phyloP scores from a whole-genome alignment of 257 asterid genomes.

The Craterostigma plantagineum region DNA sequence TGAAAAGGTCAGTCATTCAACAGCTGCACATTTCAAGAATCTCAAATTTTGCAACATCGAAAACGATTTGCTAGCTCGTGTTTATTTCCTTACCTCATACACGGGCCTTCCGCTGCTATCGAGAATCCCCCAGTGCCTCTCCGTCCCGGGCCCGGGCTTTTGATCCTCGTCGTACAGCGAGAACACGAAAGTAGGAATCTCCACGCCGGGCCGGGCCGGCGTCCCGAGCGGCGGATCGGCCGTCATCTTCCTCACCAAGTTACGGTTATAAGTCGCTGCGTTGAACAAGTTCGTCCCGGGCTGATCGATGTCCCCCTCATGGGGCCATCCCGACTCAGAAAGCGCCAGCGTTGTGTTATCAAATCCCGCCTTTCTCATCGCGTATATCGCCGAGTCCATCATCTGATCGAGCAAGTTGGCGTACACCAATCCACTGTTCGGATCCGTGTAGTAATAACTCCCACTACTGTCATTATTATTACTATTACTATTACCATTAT shows the following conservation, averaged over 20 bases:
- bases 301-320: slow-evolving; percentile 53
- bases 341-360: slow-evolving; percentile 18
- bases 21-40: too few relatives aligned
- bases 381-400: slow-evolving; percentile 46
- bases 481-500: slow-evolving; percentile 12
- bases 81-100: slow-evolving; percentile 24
- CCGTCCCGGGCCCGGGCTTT: slow-evolving; percentile 43
- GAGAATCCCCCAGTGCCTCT: slow-evolving; percentile 65
- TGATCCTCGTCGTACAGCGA: slow-evolving; percentile 49
- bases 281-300: slow-evolving; percentile 45
- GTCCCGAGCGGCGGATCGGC: slow-evolving; percentile 36
- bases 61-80: neutral
- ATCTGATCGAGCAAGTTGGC: slow-evolving; percentile 51
- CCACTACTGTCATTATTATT: too few relatives aligned
- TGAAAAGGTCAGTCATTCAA: too few relatives aligned
- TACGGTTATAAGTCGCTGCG: slow-evolving; percentile 47
- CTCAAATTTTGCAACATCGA: neutral
- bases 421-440: slow-evolving; percentile 31
- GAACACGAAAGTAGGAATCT: slow-evolving; percentile 39
- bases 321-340: slow-evolving; percentile 84
- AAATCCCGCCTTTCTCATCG: slow-evolving; percentile 40
- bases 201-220: slow-evolving; percentile 45
- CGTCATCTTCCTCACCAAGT: slow-evolving; percentile 24
- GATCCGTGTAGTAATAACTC: slow-evolving; percentile 27
- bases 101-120: slow-evolving; percentile 20